These are phyloP conservation scores for Sporothrix protearum DNA, from an alignment of 2,329 filamentous ascomycete species.

Conservation along the genomic window DNA sequence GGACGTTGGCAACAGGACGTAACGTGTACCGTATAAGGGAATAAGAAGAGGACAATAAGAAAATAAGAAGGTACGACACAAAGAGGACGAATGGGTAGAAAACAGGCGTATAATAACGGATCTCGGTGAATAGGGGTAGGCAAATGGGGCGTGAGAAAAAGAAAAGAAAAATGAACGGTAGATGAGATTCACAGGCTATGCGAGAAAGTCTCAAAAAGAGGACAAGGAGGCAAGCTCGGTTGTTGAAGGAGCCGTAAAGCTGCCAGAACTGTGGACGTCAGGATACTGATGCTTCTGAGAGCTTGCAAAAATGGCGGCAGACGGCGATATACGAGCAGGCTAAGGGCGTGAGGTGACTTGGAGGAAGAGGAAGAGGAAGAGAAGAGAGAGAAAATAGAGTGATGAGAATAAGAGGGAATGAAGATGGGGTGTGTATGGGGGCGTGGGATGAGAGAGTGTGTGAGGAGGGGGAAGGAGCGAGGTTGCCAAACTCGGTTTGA, in stretches of 20 bases:
- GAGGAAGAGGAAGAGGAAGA: background rate
- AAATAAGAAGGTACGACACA: background rate
- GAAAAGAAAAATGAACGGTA: background rate
- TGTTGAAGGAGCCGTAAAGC: slow-evolving; percentile 13
- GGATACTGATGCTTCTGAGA: background rate
- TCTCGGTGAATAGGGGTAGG: background rate
- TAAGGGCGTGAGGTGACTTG: background rate
- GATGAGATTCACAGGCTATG: background rate
- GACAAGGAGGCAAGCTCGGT: background rate
- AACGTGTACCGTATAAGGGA: slow-evolving; percentile 15
- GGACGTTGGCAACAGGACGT: background rate
- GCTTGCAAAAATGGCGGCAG: background rate
- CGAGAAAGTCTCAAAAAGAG: background rate
- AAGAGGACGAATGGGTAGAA: background rate
- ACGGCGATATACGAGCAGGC: background rate
- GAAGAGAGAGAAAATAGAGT: too few species aligned
- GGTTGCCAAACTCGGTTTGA: slow-evolving; percentile 19
- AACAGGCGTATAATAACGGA: background rate
- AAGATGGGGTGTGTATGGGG: slow-evolving; percentile 16
- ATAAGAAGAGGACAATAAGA: background rate
- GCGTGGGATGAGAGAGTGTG: background rate
- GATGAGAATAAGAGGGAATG: background rate
- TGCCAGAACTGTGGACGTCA: background rate
- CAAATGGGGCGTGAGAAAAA: slow-evolving; percentile 15
- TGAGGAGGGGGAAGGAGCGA: background rate